phyloP scores from a whole-genome alignment of 1,139 yeast genomes.

The Scheffersomyces quercinus region DNA sequence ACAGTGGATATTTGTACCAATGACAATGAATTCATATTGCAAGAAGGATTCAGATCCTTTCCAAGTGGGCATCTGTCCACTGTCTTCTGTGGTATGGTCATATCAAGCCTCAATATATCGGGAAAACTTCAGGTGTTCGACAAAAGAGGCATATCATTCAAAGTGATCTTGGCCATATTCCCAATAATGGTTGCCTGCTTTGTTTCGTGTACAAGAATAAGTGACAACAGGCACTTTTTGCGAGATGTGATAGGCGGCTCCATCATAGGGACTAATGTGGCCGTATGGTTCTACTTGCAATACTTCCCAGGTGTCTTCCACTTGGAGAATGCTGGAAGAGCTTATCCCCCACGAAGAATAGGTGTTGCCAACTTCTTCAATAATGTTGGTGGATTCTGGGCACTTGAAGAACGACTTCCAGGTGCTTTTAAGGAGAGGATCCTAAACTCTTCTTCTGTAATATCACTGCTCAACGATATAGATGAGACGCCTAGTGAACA shows the following conservation, averaged over 20 bases:
- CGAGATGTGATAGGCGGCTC: slow-evolving; percentile 45
- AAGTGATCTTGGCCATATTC: slow-evolving; percentile 30
- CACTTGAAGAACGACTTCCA: slow-evolving; percentile 20
- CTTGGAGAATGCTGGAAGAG: slow-evolving; percentile 36
- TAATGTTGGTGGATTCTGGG: slow-evolving; percentile 39
- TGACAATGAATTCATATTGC: slow-evolving; percentile 24
- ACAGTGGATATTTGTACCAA: slow-evolving; percentile 39
- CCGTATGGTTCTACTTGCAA: slow-evolving; percentile 35
- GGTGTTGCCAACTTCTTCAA: slow-evolving; percentile 24
- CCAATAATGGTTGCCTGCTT: slow-evolving; percentile 40
- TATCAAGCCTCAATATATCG: slow-evolving; percentile 37
- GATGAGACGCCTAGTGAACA: not conserved
- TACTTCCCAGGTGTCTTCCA: slow-evolving; percentile 43
- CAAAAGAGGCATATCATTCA: slow-evolving; percentile 36
- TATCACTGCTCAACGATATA: slow-evolving; percentile 1
- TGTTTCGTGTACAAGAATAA: slow-evolving; percentile 44
- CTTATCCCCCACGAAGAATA: slow-evolving; percentile 49
- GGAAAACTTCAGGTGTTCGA: slow-evolving; percentile 40
- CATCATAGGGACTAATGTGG: slow-evolving; percentile 36
- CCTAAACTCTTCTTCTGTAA: slow-evolving; percentile 11
- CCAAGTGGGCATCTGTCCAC: slow-evolving; percentile 57
- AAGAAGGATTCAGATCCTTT: slow-evolving; percentile 52
- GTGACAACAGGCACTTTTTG: slow-evolving; percentile 51
- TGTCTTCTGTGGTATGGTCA: slow-evolving; percentile 44
- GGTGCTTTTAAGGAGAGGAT: slow-evolving; percentile 18